A percentile compares a stretch with the other conserved stretches of the same genome.
These are phyloP conservation scores for Carex sylvatica DNA, from an alignment of 202 grass and related monocot species.

Conservation along the genomic window DNA sequence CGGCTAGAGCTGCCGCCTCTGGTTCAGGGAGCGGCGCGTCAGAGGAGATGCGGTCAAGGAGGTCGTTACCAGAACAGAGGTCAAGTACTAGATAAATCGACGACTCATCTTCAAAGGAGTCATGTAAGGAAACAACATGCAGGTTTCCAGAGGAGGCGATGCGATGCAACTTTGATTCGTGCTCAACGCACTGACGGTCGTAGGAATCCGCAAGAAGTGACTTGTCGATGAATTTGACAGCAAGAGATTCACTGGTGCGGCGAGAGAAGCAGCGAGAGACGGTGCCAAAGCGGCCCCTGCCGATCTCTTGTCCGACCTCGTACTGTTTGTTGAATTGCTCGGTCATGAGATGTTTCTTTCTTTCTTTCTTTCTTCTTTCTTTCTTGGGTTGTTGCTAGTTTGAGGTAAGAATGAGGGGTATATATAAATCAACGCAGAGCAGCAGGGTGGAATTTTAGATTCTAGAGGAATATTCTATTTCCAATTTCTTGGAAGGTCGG, in stretches of 20 bases:
- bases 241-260: conserved; percentile 45
- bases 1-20: conserved; percentile 46
- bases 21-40: conserved; percentile 42
- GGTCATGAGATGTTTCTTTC: conserved; percentile 26
- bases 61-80: conserved; percentile 44
- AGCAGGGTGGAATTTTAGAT: not conserved
- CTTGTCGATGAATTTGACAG: conserved; percentile 60
- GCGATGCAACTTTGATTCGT: conserved; percentile 61
- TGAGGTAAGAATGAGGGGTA: not conserved
- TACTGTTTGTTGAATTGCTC: conserved; percentile 48
- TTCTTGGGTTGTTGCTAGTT: not conserved
- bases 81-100: conserved; percentile 64
- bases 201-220: conserved; percentile 53
- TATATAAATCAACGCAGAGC: conserved; percentile 19
- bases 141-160: conserved; percentile 40
- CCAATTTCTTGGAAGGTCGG: conserved; percentile 3
- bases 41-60: conserved; percentile 41
- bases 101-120: conserved; percentile 55
- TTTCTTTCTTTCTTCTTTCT: not conserved
- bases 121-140: conserved; percentile 49
- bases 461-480: conserved; percentile 39
- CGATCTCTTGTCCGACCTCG: conserved; percentile 67
- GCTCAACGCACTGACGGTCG: conserved; percentile 59
- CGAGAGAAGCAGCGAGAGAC: conserved; percentile 57
- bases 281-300: conserved; percentile 59